Evolutionary conservation across 441 rosid genomes (phyloP), one percentile per base, ranked within the genome.

Genomic region (Populus hybrid): DNA sequence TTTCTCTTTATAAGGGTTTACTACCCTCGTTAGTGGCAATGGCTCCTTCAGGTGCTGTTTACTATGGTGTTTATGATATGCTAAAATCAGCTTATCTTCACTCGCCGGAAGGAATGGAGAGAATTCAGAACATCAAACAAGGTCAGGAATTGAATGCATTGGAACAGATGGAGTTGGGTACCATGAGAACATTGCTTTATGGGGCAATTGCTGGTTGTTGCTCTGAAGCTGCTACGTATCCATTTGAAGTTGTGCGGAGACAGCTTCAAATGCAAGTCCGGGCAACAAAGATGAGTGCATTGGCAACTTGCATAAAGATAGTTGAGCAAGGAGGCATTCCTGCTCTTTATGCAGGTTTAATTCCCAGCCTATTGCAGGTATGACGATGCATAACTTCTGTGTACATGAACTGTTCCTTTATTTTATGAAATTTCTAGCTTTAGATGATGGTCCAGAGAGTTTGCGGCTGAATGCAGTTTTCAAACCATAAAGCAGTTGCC

Each of bases 1-100:
- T 89, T 73, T 93, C 99, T 70, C 87, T 94, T 71, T 93, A 92
- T 75, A 93, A 94, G 89, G 99, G 98, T 77, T 87, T 94, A 73
- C 77, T 89, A 46, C 98, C 97, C 46, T 88, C 99, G 34, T 77
- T 94, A 23, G 85, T 88, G 70, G 90, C 94, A 84, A 93, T 94
- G 97, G 99, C 99, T 68, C 99, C 99, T 72, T 88, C 98, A 3
- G 95, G 98, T 65, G 99, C 98, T 7, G 97, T 93, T 81, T 94
- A 89, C 84, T 94, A 93, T 59, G 98, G 99, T 69, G 97, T 94
- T 63, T 94, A 93, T 30, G 95, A 94, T 81, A 90, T 94, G 21
- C 67, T 94, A 64, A 94, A 92, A 80, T 89, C 98, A 12, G 84
- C 91, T 67, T 93, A 92, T 82, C 93, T 94, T 69, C 97, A 82